phyloP scores from a whole-genome alignment of 2,329 filamentous ascomycete genomes.

The Capronia americana region DNA sequence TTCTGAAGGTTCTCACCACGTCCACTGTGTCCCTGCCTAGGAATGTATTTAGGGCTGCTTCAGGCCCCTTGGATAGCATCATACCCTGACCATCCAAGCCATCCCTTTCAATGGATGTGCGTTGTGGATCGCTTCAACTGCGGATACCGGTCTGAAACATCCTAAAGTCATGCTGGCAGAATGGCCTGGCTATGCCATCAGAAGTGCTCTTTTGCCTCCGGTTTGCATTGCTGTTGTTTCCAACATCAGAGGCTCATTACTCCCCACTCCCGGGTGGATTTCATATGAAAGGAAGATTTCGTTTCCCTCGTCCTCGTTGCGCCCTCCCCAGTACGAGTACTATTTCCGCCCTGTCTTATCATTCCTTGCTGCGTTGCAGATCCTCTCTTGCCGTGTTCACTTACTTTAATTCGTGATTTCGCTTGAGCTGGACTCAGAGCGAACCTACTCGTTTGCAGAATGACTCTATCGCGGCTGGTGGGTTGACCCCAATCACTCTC shows the following conservation, averaged over 20 bases:
- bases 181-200: constrained; percentile 1
- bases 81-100: constrained; percentile 5
- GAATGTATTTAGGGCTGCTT: not conserved
- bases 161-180: constrained; percentile 10
- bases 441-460: not conserved
- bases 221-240: not conserved
- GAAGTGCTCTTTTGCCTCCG: not conserved
- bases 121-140: not conserved
- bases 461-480: constrained; percentile 25
- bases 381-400: not conserved
- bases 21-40: not conserved
- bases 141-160: constrained; percentile 12
- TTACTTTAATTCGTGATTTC: not conserved
- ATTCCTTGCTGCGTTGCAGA: not conserved
- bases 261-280: constrained; percentile 5
- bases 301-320: constrained; percentile 1
- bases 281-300: constrained; percentile 12
- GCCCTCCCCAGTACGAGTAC: not conserved
- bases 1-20: not conserved
- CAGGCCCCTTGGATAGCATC: constrained; percentile 4
- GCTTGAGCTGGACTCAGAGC: not conserved
- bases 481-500: not conserved
- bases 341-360: constrained; percentile 11
- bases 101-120: constrained; percentile 1
- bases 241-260: not conserved